A percentile compares a stretch with the other conserved stretches of the same genome.
phyloP scores from a whole-genome alignment of 306 rosid species.

The Cucumis cinereus region DNA sequence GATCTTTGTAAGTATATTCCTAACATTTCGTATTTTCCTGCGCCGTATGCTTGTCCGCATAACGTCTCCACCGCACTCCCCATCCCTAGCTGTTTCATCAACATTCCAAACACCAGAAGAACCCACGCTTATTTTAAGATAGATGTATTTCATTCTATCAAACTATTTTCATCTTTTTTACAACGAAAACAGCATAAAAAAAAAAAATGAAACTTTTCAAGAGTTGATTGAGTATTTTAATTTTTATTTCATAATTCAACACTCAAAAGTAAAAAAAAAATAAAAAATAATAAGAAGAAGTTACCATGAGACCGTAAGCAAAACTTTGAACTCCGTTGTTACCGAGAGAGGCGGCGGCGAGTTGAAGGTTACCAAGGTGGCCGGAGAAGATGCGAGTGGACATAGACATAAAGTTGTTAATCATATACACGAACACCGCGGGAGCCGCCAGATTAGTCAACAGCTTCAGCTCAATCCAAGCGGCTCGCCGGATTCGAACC shows the following conservation, averaged over 20 bases:
- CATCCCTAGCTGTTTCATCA: slow-evolving; percentile 50
- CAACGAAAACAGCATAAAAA: too few relatives aligned
- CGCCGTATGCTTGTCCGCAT: slow-evolving; percentile 82
- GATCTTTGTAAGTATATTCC: slow-evolving; percentile 65
- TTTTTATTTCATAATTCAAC: too few relatives aligned
- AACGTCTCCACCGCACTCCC: slow-evolving; percentile 90
- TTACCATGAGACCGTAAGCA: slow-evolving; percentile 68
- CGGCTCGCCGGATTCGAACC: slow-evolving; percentile 28
- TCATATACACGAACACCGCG: slow-evolving; percentile 46
- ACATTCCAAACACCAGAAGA: too few relatives aligned
- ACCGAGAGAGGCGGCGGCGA: slow-evolving; percentile 72
- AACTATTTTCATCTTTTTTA: too few relatives aligned
- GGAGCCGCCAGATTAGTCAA: slow-evolving; percentile 51
- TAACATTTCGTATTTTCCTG: slow-evolving; percentile 37
- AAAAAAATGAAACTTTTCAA: too few relatives aligned
- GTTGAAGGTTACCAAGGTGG: slow-evolving; percentile 66
- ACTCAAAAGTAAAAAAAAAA: too few relatives aligned
- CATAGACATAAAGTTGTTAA: slow-evolving; percentile 52
- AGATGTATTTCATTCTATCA: too few relatives aligned
- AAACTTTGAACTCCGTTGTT: slow-evolving; percentile 56
- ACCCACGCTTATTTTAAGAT: too few relatives aligned
- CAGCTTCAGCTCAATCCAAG: slow-evolving; percentile 40
- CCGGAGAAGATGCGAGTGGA: slow-evolving; percentile 53
- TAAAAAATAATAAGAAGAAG: neutral
- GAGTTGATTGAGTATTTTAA: too few relatives aligned